Base-by-base conservation (phyloP, 371 early-diverging fungal genomes). In the Amoeboradix gromovi region DNA sequence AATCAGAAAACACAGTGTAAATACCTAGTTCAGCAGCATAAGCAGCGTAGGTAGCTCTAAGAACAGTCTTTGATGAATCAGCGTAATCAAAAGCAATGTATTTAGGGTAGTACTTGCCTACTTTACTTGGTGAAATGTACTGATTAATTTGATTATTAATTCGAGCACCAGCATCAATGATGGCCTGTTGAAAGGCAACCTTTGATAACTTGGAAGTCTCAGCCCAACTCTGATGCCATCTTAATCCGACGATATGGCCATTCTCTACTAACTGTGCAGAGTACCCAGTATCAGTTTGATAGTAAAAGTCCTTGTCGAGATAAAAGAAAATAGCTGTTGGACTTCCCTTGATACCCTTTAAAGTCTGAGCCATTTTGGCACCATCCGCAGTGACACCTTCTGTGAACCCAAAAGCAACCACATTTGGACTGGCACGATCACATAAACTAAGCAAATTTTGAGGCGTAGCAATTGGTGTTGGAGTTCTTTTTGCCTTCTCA, bases 81-180 rank as follows among this genome's bases (percentile, higher is more conserved):
- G 48, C 48, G 22, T 48, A 48, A 22, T 48, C 48, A 48, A 48
- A 48, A 48, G 48, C 48, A 48, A 48, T 48, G 22, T 48, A 48
- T 48, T 48, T 48, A 48, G 48, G 48, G 22, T 48, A 48, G 22
- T 48, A 48, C 48, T 48, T 48, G 5, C 48, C 48, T 48, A 22
- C 48, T 48, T 48, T 48, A 12, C 12, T 12, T 48, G 48, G 48
- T 5, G 48, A 12, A 22, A 48, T 48, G 48, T 48, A 48, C 22
- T 48, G 48, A 48, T 48, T 48, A 48, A 48, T 48, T 48, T 48
- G 48, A 48, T 48, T 48, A 48, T 48, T 48, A 48, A 48, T 48
- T 22, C 22, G 5, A 12, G 5, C 48, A 22, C 12, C 5, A 12
- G 48, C 5, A 48, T 5, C 48, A 48, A 48, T 48, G 22, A 48